These are phyloP conservation scores for Talaromyces albobiverticillius DNA, from an alignment of 2,329 filamentous ascomycete species.

Conservation along the genomic window DNA sequence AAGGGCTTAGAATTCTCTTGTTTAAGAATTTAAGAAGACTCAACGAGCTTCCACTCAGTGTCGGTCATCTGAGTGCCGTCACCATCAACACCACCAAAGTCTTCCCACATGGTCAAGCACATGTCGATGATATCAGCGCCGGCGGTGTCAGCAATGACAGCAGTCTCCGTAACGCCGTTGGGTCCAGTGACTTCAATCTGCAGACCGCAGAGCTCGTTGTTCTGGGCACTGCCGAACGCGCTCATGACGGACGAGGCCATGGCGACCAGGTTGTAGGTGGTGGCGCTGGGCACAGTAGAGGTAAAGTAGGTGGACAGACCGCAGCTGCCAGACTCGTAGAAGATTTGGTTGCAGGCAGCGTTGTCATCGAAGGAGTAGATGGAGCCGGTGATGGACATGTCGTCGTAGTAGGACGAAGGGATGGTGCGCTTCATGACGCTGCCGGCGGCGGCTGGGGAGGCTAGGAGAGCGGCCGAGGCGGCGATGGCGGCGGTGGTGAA, in stretches of 20 bases:
- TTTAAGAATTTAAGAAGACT: no score
- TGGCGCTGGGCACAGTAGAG: slow-evolving; percentile 9
- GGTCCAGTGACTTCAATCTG: slow-evolving; percentile 13
- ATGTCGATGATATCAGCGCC: slow-evolving; percentile 13
- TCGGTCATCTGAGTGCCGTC: slow-evolving; percentile 12
- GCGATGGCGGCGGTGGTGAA: slow-evolving; percentile 1
- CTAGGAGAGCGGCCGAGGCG: slow-evolving; percentile 3
- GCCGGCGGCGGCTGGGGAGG: slow-evolving; percentile 1
- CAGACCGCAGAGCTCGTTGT: slow-evolving; percentile 13
- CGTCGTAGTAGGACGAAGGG: slow-evolving; percentile 10
- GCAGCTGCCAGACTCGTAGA: slow-evolving; percentile 10
- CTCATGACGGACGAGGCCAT: slow-evolving; percentile 2
- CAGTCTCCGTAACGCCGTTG: slow-evolving; percentile 8
- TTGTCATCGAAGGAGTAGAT: slow-evolving; percentile 9
- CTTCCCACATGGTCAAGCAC: slow-evolving; percentile 12
- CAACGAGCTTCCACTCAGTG: slow-evolving; percentile 1
- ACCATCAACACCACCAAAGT: slow-evolving; percentile 9
- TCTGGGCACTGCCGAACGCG: slow-evolving; percentile 9
- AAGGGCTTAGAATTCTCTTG: no score
- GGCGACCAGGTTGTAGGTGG: slow-evolving; percentile 2
- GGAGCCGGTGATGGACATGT: slow-evolving; percentile 9
- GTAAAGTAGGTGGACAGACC: slow-evolving; percentile 13
- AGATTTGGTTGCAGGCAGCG: slow-evolving; percentile 10
- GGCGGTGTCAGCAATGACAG: slow-evolving; percentile 12
- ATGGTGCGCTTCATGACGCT: slow-evolving; percentile 13